phyloP scores from a whole-genome alignment of 2,329 filamentous ascomycete genomes.

The Chaetomium sp. region DNA sequence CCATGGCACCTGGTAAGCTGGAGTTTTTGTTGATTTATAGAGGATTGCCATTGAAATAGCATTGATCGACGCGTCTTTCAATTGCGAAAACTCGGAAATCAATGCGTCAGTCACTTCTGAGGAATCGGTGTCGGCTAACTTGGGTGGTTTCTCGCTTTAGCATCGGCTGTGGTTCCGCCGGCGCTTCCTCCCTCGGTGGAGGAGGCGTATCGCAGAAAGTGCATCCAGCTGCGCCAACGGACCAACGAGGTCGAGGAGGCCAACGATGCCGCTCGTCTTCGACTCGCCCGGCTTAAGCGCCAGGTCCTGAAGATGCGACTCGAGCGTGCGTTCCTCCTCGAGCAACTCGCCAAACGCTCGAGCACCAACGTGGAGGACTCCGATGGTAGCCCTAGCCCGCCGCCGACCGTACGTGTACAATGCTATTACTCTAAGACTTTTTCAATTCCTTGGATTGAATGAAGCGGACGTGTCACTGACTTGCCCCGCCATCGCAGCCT shows the following conservation, averaged over 20 bases:
- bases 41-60: not conserved
- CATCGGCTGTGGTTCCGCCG: constrained; percentile 43
- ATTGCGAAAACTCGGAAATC: not conserved
- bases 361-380: constrained; percentile 71
- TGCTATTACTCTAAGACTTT: too few species aligned
- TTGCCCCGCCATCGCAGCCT: constrained; percentile 43
- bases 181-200: constrained; percentile 82
- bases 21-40: not conserved
- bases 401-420: constrained; percentile 57
- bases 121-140: constrained; percentile 11
- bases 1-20: constrained; percentile 21
- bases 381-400: constrained; percentile 72
- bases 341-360: constrained; percentile 67
- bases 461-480: constrained; percentile 7
- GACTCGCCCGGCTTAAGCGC: constrained; percentile 72
- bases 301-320: constrained; percentile 89
- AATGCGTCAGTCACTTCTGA: not conserved
- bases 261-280: constrained; percentile 76
- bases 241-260: constrained; percentile 87
- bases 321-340: constrained; percentile 68
- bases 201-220: constrained; percentile 93
- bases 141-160: constrained; percentile 16
- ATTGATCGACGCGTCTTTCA: not conserved
- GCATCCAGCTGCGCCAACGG: constrained; percentile 85
- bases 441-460: too few species aligned